These are phyloP conservation scores for Neurospora sp. DNA, from an alignment of 495 filamentous ascomycete species.

Conservation along the genomic window DNA sequence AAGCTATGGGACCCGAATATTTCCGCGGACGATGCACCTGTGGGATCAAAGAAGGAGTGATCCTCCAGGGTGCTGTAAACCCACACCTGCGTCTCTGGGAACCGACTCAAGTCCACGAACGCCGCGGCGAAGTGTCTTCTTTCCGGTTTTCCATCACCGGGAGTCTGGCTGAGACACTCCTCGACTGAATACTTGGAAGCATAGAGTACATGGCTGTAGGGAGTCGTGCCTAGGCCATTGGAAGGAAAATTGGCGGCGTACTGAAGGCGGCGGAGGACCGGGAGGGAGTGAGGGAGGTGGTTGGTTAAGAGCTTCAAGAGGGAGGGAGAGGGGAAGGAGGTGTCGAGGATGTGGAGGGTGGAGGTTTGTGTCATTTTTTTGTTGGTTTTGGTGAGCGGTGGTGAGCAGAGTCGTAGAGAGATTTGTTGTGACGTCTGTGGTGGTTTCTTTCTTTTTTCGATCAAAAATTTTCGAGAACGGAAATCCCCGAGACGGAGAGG, in stretches of 20 bases:
- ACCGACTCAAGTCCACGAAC: constrained; percentile 46
- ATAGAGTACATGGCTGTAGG: constrained; percentile 28
- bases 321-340: constrained; percentile 23
- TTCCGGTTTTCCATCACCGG: background rate
- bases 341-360: constrained; percentile 10
- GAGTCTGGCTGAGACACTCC: background rate
- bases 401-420: background rate
- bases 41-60: background rate
- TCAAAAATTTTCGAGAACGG: background rate
- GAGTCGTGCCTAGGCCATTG: constrained; percentile 15
- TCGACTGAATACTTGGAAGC: constrained; percentile 15
- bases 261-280: constrained; percentile 49
- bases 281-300: constrained; percentile 47
- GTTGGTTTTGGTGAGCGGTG: background rate
- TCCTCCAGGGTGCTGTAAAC: constrained; percentile 48
- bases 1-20: background rate
- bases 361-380: background rate
- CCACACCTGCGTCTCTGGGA: constrained; percentile 52
- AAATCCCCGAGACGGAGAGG: background rate
- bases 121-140: constrained; percentile 37
- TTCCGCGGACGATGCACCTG: fast-evolving
- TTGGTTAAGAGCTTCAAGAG: constrained; percentile 25
- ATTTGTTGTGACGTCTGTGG: background rate
- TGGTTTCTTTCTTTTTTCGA: background rate
- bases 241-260: constrained; percentile 33